A percentile compares a stretch with the other conserved stretches of the same genome.
phyloP scores from a whole-genome alignment of 2,329 filamentous ascomycete species.

The Fusarium globosum region DNA sequence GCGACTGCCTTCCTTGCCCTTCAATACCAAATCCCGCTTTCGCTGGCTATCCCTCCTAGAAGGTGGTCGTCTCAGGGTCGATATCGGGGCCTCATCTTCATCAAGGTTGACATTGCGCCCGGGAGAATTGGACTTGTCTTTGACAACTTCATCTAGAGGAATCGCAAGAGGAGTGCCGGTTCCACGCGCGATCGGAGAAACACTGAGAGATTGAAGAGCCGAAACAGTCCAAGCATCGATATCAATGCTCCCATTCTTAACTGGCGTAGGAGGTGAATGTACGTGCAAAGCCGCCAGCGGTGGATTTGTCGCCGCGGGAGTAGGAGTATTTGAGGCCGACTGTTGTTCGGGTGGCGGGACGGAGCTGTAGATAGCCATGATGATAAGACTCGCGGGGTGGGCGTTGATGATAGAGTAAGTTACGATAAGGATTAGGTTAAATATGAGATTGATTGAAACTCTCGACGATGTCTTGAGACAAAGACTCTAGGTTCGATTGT shows the following conservation, averaged over 20 bases:
- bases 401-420: conserved; percentile 1
- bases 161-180: conserved; percentile 76
- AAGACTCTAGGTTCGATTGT: background rate
- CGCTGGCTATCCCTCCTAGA: conserved; percentile 66
- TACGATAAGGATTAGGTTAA: background rate
- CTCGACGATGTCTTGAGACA: background rate
- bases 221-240: conserved; percentile 76
- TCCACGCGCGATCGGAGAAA: conserved; percentile 67
- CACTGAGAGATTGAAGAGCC: conserved; percentile 65
- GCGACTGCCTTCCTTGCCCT: conserved; percentile 90
- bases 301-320: conserved; percentile 13
- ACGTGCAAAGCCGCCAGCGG: conserved; percentile 31
- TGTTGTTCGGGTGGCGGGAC: conserved; percentile 60
- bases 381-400: conserved; percentile 26
- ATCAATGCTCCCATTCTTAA: conserved; percentile 55
- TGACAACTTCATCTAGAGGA: conserved; percentile 71
- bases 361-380: conserved; percentile 65
- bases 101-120: conserved; percentile 37
- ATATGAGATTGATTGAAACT: background rate
- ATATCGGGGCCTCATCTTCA: conserved; percentile 42
- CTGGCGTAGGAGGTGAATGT: conserved; percentile 40
- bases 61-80: conserved; percentile 56
- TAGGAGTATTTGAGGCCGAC: conserved; percentile 32
- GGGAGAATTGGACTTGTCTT: conserved; percentile 23
- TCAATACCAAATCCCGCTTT: conserved; percentile 79